phyloP scores from a whole-genome alignment of 352 stramenopile genomes.

The Phytophthora tentaculata region DNA sequence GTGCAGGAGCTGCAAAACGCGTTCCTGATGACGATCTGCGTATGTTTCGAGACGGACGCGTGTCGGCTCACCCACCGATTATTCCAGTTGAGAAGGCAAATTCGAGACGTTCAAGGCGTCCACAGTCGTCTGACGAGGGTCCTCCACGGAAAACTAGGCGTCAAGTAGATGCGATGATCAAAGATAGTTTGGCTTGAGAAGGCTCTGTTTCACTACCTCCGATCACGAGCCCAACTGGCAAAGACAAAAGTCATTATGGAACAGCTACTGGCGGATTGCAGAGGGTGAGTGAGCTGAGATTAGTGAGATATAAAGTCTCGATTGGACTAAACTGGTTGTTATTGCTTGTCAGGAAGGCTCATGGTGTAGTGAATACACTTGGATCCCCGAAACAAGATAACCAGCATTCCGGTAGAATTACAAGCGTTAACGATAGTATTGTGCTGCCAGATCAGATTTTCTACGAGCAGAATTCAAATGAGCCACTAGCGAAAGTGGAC shows the following conservation, averaged over 20 bases:
- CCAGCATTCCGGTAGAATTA: slow-evolving; percentile 46
- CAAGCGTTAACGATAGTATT: not conserved
- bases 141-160: slow-evolving; percentile 23
- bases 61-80: slow-evolving; percentile 26
- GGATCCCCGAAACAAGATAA: slow-evolving; percentile 29
- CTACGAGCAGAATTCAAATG: slow-evolving; percentile 60
- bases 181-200: slow-evolving; percentile 25
- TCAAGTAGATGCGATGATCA: slow-evolving; percentile 21
- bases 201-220: slow-evolving; percentile 41
- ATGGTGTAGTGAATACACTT: not conserved
- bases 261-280: slow-evolving; percentile 52
- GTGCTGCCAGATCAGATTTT: slow-evolving; percentile 59
- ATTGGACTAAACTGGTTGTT: slow-evolving; percentile 12
- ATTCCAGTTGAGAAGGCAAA: slow-evolving; percentile 27
- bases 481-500: slow-evolving; percentile 44
- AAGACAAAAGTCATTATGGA: slow-evolving; percentile 51
- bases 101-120: slow-evolving; percentile 21
- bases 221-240: slow-evolving; percentile 35
- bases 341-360: slow-evolving; percentile 28
- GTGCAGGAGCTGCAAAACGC: slow-evolving; percentile 54
- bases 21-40: slow-evolving; percentile 45
- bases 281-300: slow-evolving; percentile 43
- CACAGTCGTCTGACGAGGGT: slow-evolving; percentile 28
- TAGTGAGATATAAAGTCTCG: not conserved
- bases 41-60: slow-evolving; percentile 59